These are phyloP conservation scores for Neofusicoccum umdonicola DNA, from an alignment of 2,329 filamentous ascomycete species.

Conservation along the genomic window DNA sequence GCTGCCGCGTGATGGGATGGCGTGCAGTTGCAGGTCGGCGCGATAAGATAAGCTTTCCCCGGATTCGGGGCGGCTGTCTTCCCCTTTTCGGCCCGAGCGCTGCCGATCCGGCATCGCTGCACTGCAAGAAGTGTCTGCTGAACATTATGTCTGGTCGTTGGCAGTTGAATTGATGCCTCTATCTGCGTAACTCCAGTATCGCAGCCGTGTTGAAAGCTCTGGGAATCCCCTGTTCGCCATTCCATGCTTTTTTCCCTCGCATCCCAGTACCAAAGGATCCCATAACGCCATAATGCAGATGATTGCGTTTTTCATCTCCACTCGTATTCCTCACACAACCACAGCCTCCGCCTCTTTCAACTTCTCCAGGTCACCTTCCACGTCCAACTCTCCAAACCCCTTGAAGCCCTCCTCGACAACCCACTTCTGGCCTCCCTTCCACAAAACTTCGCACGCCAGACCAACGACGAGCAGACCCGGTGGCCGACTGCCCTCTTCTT, in stretches of 20 bases:
- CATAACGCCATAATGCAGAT: conserved; percentile 9
- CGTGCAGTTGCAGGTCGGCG: background rate
- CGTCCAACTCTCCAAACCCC: conserved; percentile 60
- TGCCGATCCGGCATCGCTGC: background rate
- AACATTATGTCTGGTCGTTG: background rate
- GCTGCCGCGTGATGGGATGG: background rate
- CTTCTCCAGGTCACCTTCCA: conserved; percentile 25
- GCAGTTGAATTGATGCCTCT: background rate
- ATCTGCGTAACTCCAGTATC: background rate
- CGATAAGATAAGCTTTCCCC: background rate
- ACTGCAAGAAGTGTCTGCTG: no score
- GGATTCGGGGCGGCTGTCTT: background rate
- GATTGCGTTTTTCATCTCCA: background rate
- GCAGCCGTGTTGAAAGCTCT: background rate
- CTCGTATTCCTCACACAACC: background rate
- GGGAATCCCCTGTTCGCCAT: background rate
- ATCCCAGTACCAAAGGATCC: background rate
- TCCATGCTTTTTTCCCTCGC: background rate
- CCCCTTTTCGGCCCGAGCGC: background rate
- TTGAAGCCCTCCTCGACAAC: conserved; percentile 82
- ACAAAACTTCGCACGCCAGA: conserved; percentile 74
- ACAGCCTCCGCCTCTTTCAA: conserved; percentile 13
- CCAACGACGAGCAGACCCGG: conserved; percentile 88
- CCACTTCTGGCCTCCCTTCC: conserved; percentile 67
- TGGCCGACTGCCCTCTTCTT: conserved; percentile 83